Base-by-base conservation (phyloP, 352 stramenopile genomes). In the Saprolegnia diclina region DNA sequence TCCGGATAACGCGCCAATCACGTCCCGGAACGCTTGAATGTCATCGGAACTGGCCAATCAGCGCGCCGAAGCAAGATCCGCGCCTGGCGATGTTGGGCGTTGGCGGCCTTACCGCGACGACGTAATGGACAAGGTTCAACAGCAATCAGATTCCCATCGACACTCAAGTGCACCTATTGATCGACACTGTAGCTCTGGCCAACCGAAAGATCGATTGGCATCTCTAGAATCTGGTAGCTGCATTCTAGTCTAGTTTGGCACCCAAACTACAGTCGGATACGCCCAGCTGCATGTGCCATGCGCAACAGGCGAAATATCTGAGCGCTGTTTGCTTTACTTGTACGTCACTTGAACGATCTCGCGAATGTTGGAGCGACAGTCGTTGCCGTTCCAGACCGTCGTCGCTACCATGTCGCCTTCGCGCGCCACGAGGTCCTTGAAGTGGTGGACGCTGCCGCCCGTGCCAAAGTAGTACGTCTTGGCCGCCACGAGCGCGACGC, bases 391-490 rank as follows among this genome's bases (percentile, higher is more conserved):
- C 85, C 82, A 91, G 13, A 94, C 81, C 21, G 79, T 74, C 45
- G 85, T 63, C 0, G 83, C 82, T 2, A 38, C 55, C n/a, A 94
- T 82, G 13, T 79, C 62, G 6, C 73, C 75, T 18, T 91, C 82
- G 0, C 65, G 48, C 7, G 71, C 37, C 26, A 93, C 81, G 45
- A 93, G 53, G 0, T 77, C 65, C 24, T 91, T 72, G 62, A 94
- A 94, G 72, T 93, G 81, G 74, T 94, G 83, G n/a, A 93, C 83
- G 53, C 87, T 91, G n/a, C 87, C 87, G 37, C 83, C 83, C 2
- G 85, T 92, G 10, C 87, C 87, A 69, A 94, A 94, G 71, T 93
- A 94, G 57, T 94, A 94, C 65, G 91, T 91, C 73, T 94, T 94
- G 16, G 87, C 85, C 0, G 85, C 85, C 14, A 94, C 79, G 7